These are phyloP conservation scores for Fomitopsis palustris DNA, from an alignment of 1,284 basidiomycete species.

Conservation along the genomic window DNA sequence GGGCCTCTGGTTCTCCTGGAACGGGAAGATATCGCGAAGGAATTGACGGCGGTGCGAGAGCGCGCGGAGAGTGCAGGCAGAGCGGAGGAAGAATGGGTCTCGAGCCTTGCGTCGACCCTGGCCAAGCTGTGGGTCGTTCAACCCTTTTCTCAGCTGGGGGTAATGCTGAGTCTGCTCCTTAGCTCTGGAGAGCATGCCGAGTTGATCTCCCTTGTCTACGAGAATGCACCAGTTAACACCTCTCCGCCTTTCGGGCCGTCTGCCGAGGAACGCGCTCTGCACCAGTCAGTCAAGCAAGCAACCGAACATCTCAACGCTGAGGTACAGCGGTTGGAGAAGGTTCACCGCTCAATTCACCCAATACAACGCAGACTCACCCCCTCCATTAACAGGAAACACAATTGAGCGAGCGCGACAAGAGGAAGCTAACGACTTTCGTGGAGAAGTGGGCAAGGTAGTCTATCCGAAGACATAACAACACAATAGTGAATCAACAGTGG, in stretches of 20 bases:
- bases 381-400: constrained; percentile 9
- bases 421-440: constrained; percentile 20
- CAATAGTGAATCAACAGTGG: no score
- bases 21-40: constrained; percentile 14
- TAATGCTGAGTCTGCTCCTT: no score
- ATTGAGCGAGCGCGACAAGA: constrained; percentile 16
- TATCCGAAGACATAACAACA: neutral
- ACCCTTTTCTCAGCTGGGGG: no score
- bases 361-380: neutral
- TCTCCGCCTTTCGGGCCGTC: constrained; percentile 21
- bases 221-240: constrained; percentile 23
- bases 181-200: constrained; percentile 12
- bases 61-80: constrained; percentile 2
- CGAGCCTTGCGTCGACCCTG: constrained; percentile 2
- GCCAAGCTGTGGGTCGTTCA: constrained; percentile 15
- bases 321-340: constrained; percentile 19
- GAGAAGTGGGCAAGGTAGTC: constrained; percentile 18
- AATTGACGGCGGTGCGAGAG: constrained; percentile 10
- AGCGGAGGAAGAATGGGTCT: constrained; percentile 12
- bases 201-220: constrained; percentile 17
- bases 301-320: constrained; percentile 12
- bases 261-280: constrained; percentile 5
- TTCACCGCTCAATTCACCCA: neutral
- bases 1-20: constrained; percentile 21
- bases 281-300: constrained; percentile 6